Conservation (phyloP, 1,284 basidiomycete genomes). For the Leccinum solheimii region DNA sequence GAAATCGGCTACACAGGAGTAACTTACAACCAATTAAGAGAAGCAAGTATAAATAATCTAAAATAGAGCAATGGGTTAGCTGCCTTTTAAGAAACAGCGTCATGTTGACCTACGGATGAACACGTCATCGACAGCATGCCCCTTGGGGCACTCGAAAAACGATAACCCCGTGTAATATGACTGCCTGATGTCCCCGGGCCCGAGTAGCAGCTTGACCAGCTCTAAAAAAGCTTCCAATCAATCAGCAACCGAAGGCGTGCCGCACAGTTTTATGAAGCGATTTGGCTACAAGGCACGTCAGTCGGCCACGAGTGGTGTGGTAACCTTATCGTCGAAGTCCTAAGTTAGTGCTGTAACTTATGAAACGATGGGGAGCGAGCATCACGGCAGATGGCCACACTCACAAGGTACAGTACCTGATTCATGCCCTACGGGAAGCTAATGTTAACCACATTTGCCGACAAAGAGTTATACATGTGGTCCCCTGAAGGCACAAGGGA, state of each 20-base stretch:
- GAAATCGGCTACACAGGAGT: neutral
- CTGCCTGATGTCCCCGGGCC: neutral
- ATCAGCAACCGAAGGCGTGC: constrained; percentile 51
- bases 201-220: constrained; percentile 13
- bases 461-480: constrained; percentile 44
- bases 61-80: constrained; percentile 34
- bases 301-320: constrained; percentile 59
- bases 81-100: constrained; percentile 38
- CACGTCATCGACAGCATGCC: neutral
- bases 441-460: neutral
- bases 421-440: constrained; percentile 46
- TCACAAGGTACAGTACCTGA: constrained; percentile 42
- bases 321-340: constrained; percentile 41
- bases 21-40: neutral
- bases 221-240: constrained; percentile 72
- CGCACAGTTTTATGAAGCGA: neutral
- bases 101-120: constrained; percentile 34
- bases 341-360: neutral
- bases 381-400: constrained; percentile 45
- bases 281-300: constrained; percentile 40
- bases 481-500: constrained; percentile 62
- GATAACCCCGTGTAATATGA: constrained; percentile 49
- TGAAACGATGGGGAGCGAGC: constrained; percentile 1
- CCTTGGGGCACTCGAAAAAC: neutral
- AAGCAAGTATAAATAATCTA: neutral